A percentile compares a stretch with the other conserved stretches of the same genome.
Conservation (phyloP, 306 rosid species). For the Albizia julibrissin region DNA sequence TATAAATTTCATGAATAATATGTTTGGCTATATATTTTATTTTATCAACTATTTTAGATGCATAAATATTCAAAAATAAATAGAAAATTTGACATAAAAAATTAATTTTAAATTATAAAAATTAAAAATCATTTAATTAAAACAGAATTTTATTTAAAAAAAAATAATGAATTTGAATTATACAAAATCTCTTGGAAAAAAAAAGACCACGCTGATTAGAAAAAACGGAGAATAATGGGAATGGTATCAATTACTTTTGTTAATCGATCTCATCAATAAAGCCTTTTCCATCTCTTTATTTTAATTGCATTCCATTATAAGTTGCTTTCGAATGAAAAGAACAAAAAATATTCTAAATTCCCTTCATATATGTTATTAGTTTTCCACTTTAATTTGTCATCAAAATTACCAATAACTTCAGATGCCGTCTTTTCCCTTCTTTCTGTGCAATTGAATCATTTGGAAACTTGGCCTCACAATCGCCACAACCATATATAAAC, state of each 20-base stretch:
- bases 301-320: background rate
- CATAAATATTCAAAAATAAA: too few relatives aligned
- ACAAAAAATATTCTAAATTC: background rate
- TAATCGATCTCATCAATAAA: background rate
- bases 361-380: background rate
- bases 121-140: too few relatives aligned
- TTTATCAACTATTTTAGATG: background rate
- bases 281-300: background rate
- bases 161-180: background rate
- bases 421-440: background rate
- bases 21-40: background rate
- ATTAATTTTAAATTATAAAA: too few relatives aligned
- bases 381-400: background rate
- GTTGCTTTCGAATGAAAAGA: background rate
- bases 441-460: constrained; percentile 8
- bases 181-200: background rate
- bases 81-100: background rate
- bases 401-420: constrained; percentile 14
- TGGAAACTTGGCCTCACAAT: constrained; percentile 28
- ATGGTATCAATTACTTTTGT: background rate
- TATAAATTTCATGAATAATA: background rate
- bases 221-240: background rate
- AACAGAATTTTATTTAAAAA: background rate
- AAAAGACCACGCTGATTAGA: background rate
- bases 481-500: constrained; percentile 11